These are phyloP conservation scores for Sutorius eximius DNA, from an alignment of 1,284 basidiomycete genomes.

Conservation along the genomic window DNA sequence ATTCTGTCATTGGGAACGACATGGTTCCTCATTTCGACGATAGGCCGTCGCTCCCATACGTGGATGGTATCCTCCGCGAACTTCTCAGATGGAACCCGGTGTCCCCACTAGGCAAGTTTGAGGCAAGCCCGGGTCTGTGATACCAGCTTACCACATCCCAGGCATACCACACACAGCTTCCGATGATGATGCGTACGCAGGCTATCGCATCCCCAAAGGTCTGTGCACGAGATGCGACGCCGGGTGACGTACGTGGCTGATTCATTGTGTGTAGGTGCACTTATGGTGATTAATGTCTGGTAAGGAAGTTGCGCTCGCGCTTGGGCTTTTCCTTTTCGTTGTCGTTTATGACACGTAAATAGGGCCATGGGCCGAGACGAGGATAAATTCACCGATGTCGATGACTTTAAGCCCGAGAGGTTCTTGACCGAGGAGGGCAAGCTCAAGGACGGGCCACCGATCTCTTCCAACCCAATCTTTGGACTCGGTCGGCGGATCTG, in stretches of 20 bases:
- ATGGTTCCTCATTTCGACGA: conserved; percentile 38
- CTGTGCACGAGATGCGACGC: background rate
- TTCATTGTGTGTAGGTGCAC: conserved; percentile 19
- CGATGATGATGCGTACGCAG: conserved; percentile 32
- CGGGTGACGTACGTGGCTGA: conserved; percentile 6
- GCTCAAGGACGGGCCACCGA: conserved; percentile 24
- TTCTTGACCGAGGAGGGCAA: conserved; percentile 20
- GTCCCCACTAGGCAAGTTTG: conserved; percentile 29
- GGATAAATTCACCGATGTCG: conserved; percentile 14
- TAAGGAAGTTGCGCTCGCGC: background rate
- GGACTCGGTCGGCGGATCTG: conserved; percentile 41
- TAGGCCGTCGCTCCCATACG: conserved; percentile 34
- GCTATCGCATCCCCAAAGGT: conserved; percentile 32
- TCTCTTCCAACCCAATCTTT: conserved; percentile 40
- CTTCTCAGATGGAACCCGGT: conserved; percentile 39
- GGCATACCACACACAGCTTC: conserved; percentile 31
- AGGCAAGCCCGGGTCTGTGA: conserved; percentile 10
- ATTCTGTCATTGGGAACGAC: conserved; percentile 32
- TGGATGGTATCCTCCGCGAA: conserved; percentile 39
- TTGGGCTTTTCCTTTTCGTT: background rate
- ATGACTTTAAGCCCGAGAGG: conserved; percentile 26
- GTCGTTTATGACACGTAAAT: background rate
- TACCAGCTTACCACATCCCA: conserved; percentile 5
- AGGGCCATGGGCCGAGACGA: conserved; percentile 37
- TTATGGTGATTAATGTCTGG: conserved; percentile 33